A percentile compares a stretch with the other conserved stretches of the same genome.
phyloP scores from a whole-genome alignment of 2,329 filamentous ascomycete genomes.

The Scytalidium lignicola region DNA sequence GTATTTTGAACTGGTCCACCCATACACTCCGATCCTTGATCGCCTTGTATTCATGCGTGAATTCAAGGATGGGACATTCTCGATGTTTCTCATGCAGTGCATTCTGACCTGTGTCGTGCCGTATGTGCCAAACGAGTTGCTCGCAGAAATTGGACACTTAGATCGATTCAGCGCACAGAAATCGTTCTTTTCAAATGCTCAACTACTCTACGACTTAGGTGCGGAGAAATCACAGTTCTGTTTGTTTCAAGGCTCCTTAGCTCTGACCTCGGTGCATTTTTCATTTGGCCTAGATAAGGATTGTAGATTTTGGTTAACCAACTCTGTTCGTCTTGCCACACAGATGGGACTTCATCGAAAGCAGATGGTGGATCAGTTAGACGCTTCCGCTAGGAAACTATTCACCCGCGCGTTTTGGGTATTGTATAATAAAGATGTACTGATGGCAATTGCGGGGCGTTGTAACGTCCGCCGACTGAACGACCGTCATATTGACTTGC shows the following conservation, averaged over 20 bases:
- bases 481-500: too few relatives aligned
- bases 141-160: background rate
- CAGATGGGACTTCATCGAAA: conserved; percentile 2
- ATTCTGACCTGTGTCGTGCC: conserved; percentile 1
- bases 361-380: background rate
- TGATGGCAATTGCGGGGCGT: too few relatives aligned
- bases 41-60: background rate
- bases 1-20: background rate
- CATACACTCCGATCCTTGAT: conserved; percentile 1
- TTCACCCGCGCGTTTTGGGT: too few relatives aligned
- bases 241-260: conserved; percentile 1
- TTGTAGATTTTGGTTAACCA: conserved; percentile 2
- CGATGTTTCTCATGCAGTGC: background rate
- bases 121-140: background rate
- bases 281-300: conserved; percentile 1
- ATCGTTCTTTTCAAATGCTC: background rate
- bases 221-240: background rate
- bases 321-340: conserved; percentile 1
- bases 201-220: background rate
- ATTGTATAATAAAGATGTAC: too few relatives aligned
- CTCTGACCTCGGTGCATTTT: conserved; percentile 1
- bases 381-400: too few relatives aligned
- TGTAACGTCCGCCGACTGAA: too few relatives aligned
- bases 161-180: background rate
- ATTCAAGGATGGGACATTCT: background rate